Percentiles rank a stretch among this genome's conserved stretches.
phyloP scores from a whole-genome alignment of 306 rosid genomes.

The Prunus armeniaca region DNA sequence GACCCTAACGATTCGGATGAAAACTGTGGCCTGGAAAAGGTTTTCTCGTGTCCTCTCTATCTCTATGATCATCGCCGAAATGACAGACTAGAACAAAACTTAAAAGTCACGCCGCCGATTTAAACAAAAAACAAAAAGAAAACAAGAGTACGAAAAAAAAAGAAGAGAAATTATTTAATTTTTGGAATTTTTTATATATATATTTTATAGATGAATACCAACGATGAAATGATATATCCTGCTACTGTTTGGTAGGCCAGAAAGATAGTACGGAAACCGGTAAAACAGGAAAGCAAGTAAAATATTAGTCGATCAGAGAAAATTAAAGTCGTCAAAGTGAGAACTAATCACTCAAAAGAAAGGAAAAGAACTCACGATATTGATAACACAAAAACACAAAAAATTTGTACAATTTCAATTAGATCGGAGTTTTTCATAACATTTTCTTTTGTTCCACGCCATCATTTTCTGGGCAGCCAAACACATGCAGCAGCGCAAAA shows the following conservation, averaged over 20 bases:
- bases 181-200: neutral
- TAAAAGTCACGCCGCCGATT: neutral
- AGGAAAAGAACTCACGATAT: neutral
- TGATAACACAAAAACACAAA: neutral
- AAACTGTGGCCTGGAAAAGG: neutral
- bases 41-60: neutral
- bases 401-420: neutral
- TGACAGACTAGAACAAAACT: neutral
- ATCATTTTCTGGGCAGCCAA: conserved; percentile 7
- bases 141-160: neutral
- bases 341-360: neutral
- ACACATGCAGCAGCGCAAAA: conserved; percentile 11
- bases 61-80: conserved; percentile 5
- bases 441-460: neutral
- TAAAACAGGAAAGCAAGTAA: neutral
- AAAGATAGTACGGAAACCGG: neutral
- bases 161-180: neutral
- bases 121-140: neutral
- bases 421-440: neutral
- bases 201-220: neutral
- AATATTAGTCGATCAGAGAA: neutral
- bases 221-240: neutral
- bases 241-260: conserved; percentile 1
- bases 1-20: neutral
- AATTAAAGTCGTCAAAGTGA: neutral